Percentiles rank a stretch among this genome's conserved stretches.
Conservation (phyloP, 2,329 filamentous ascomycete species). For the Meredithiella fracta region DNA sequence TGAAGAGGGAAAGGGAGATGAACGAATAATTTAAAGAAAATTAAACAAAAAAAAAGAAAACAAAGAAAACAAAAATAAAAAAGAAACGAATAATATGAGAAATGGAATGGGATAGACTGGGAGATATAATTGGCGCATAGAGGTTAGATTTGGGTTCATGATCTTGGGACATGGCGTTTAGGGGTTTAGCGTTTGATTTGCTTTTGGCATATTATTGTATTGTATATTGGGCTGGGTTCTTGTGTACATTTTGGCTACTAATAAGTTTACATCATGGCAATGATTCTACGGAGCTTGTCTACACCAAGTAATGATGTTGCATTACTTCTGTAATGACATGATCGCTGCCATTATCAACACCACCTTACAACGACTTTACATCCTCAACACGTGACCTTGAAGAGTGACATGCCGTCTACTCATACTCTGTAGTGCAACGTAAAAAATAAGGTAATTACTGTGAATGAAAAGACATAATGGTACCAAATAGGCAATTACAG, state of each 20-base stretch:
- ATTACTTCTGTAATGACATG: no score
- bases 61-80: slow-evolving; percentile 11
- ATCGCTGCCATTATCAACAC: no score
- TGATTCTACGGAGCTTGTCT: no score
- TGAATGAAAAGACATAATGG: no score
- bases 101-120: not conserved
- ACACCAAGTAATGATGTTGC: no score
- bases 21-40: slow-evolving; percentile 11
- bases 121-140: not conserved
- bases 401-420: no score
- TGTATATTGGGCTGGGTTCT: not conserved
- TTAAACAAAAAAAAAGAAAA: slow-evolving; percentile 12
- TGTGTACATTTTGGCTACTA: not conserved
- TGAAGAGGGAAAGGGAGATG: slow-evolving; percentile 10
- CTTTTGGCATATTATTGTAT: not conserved
- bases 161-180: not conserved
- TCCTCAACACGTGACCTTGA: no score
- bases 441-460: no score
- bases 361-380: no score
- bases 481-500: no score
- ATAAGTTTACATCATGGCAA: no score
- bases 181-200: not conserved
- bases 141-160: not conserved
- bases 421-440: no score
- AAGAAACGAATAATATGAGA: slow-evolving; percentile 9